phyloP scores from a whole-genome alignment of 495 filamentous ascomycete genomes.

The Penicillium paxilli region DNA sequence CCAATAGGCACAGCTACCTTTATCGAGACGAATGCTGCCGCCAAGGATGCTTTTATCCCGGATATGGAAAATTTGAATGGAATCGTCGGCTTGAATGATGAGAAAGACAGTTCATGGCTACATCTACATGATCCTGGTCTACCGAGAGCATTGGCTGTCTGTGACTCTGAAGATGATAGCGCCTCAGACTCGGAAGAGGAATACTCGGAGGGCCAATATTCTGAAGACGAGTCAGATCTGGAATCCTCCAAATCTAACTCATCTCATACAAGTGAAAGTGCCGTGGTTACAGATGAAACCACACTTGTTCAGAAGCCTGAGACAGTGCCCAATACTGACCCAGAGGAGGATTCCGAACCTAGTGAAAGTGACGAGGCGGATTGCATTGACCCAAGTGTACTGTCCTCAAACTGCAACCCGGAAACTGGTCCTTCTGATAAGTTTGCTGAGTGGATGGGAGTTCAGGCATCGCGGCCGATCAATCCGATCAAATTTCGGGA shows the following conservation, averaged over 20 bases:
- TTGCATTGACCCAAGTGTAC: not conserved
- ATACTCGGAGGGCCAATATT: not conserved
- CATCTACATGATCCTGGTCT: not conserved
- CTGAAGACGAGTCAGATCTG: slow-evolving; percentile 9
- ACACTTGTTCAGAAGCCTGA: not conserved
- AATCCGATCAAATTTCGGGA: not conserved
- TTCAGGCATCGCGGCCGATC: not conserved
- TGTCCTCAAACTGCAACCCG: not conserved
- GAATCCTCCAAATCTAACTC: slow-evolving; percentile 2
- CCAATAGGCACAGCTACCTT: not conserved
- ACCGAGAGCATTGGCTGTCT: not conserved
- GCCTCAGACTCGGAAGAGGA: not conserved
- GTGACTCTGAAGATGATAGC: not conserved
- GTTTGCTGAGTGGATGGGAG: not conserved
- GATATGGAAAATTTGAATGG: too few species aligned
- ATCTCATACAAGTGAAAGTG: not conserved
- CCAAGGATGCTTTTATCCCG: too few species aligned
- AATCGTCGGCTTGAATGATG: not conserved
- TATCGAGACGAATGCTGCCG: not conserved
- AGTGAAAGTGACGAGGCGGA: not conserved
- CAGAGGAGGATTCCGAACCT: not conserved
- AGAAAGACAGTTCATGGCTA: not conserved
- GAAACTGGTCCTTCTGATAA: not conserved
- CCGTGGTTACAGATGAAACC: not conserved
- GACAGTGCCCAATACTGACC: not conserved